A percentile compares a stretch with the other conserved stretches of the same genome.
Evolutionary conservation across 2,329 filamentous ascomycete genomes (phyloP).

Genomic region (Fusarium clavum): DNA sequence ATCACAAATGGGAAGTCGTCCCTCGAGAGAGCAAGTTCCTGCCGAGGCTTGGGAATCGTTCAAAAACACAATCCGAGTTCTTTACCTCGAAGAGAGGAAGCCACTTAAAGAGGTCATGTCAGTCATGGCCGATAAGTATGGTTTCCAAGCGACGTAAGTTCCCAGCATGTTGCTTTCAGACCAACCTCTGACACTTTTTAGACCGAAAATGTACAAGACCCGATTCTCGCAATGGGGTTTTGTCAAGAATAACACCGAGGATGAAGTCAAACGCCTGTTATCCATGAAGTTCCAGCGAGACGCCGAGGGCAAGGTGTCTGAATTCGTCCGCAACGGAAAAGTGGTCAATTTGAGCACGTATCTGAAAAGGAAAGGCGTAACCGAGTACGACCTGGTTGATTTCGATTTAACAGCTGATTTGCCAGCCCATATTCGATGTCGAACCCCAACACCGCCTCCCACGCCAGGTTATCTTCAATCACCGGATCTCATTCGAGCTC

Average conservation of each 20-base stretch:
- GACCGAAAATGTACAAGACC: constrained; percentile 68
- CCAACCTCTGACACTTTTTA: constrained; percentile 42
- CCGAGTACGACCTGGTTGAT: constrained; percentile 63
- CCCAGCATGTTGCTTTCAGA: not conserved
- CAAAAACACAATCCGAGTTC: constrained; percentile 58
- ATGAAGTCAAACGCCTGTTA: constrained; percentile 62
- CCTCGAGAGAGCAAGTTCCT: constrained; percentile 58
- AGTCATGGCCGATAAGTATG: constrained; percentile 62
- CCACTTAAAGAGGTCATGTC: constrained; percentile 65
- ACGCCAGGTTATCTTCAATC: constrained; percentile 56
- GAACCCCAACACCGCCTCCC: constrained; percentile 59
- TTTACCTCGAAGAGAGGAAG: constrained; percentile 63
- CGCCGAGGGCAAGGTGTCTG: constrained; percentile 64
- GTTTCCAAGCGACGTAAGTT: constrained; percentile 63
- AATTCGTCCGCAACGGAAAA: constrained; percentile 64
- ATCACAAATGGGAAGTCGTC: constrained; percentile 50
- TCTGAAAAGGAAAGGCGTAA: constrained; percentile 64
- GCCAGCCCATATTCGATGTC: constrained; percentile 58
- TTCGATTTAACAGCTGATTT: constrained; percentile 58
- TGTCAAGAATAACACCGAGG: constrained; percentile 66
- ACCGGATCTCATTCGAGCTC: constrained; percentile 57
- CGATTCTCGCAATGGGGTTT: constrained; percentile 67
- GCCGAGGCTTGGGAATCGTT: constrained; percentile 61
- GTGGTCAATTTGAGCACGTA: constrained; percentile 65
- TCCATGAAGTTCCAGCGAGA: constrained; percentile 65